Percentiles rank a stretch among this genome's conserved stretches.
Conservation (phyloP, 441 rosid genomes). For the Melastoma candidum region DNA sequence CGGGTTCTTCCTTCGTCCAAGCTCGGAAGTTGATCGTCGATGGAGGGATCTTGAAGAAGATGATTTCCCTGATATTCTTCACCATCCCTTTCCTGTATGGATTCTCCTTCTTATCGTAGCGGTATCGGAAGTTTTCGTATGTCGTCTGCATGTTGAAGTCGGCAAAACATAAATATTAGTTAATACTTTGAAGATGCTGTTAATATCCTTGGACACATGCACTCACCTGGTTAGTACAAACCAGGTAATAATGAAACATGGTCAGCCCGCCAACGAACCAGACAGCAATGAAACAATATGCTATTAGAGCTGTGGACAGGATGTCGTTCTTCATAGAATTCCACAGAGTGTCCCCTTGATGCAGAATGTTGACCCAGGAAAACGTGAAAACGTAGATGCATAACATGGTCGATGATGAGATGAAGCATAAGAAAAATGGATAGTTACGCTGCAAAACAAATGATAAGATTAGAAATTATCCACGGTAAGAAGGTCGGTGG, state of each 20-base stretch:
- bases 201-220: slow-evolving; percentile 7
- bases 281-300: slow-evolving; percentile 74
- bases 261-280: slow-evolving; percentile 99
- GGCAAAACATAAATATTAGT: not conserved
- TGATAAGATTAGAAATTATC: slow-evolving; percentile 1
- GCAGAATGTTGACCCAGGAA: slow-evolving; percentile 65
- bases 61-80: slow-evolving; percentile 44
- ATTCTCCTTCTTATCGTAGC: slow-evolving; percentile 91
- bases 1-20: slow-evolving; percentile 39
- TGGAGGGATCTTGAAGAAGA: slow-evolving; percentile 60
- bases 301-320: slow-evolving; percentile 57
- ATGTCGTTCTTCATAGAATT: slow-evolving; percentile 54
- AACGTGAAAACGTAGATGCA: slow-evolving; percentile 62
- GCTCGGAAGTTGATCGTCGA: slow-evolving; percentile 44
- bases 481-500: too few relatives aligned
- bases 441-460: slow-evolving; percentile 70
- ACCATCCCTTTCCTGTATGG: slow-evolving; percentile 55
- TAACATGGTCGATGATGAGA: slow-evolving; percentile 72
- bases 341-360: slow-evolving; percentile 39
- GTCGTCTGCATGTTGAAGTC: slow-evolving; percentile 55
- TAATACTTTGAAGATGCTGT: not conserved
- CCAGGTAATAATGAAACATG: slow-evolving; percentile 72
- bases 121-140: slow-evolving; percentile 85
- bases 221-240: slow-evolving; percentile 89
- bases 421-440: slow-evolving; percentile 86